Evolutionary conservation across 768 basidiomycete species (phyloP).

Genomic region (Agrocybe chaxingu): DNA sequence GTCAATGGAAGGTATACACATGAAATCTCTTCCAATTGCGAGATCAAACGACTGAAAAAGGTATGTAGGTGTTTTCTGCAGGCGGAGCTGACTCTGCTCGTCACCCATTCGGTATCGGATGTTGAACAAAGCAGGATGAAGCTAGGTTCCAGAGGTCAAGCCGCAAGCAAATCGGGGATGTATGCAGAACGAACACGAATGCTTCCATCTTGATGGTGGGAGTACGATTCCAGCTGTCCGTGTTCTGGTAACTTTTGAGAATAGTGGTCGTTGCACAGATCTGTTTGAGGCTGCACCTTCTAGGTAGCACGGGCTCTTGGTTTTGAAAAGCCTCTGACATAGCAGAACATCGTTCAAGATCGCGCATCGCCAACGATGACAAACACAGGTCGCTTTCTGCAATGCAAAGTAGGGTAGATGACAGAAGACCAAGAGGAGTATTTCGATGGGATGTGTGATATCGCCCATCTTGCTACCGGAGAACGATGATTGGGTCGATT

Average conservation of each 20-base stretch:
- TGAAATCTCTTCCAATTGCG: constrained; percentile 9
- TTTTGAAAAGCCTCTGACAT: constrained; percentile 9
- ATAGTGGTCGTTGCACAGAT: too few species aligned
- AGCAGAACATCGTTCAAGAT: constrained; percentile 7
- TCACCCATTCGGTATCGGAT: constrained; percentile 15
- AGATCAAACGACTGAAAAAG: background rate
- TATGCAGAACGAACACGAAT: background rate
- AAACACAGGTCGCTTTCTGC: constrained; percentile 7
- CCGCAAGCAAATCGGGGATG: background rate
- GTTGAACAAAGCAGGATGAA: constrained; percentile 12
- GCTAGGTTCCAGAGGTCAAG: constrained; percentile 1
- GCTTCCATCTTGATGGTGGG: too few species aligned
- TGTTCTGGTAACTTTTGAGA: too few species aligned
- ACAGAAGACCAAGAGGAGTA: constrained; percentile 9
- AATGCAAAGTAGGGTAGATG: constrained; percentile 12
- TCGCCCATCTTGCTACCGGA: background rate
- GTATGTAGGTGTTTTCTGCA: background rate
- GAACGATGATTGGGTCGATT: too few species aligned
- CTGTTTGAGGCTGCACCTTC: too few species aligned
- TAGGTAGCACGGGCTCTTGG: background rate
- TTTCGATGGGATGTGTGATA: constrained; percentile 8
- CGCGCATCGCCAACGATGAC: constrained; percentile 10
- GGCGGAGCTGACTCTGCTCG: background rate
- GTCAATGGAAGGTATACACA: constrained; percentile 9
- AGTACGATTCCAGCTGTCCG: too few species aligned